phyloP scores from a whole-genome alignment of 352 stramenopile species.

The Globisporangium nodosum region DNA sequence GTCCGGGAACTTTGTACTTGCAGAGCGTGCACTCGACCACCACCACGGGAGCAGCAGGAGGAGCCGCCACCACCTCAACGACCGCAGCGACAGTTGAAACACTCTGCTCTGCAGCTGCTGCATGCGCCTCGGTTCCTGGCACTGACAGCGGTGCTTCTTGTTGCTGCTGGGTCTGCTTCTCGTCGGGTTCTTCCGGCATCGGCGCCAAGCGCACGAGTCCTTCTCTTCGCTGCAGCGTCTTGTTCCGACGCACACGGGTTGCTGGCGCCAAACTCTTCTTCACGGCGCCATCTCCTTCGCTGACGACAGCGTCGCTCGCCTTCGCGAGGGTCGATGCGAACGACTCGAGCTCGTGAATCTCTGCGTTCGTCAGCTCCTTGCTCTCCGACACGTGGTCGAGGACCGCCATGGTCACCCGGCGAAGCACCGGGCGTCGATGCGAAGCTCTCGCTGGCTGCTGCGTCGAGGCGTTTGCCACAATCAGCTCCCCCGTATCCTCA shows the following conservation, averaged over 20 bases:
- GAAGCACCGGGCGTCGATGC: constrained; percentile 11
- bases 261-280: not conserved
- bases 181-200: constrained; percentile 37
- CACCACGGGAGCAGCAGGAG: constrained; percentile 6
- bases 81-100: not conserved
- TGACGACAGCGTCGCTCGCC: not conserved
- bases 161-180: constrained; percentile 2
- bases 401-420: constrained; percentile 44
- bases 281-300: not conserved
- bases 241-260: constrained; percentile 26
- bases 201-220: constrained; percentile 30
- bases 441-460: not conserved
- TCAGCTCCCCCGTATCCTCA: not conserved
- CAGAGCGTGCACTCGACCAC: constrained; percentile 32
- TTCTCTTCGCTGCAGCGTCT: constrained; percentile 38
- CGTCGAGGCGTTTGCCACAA: not conserved
- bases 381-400: constrained; percentile 34
- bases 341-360: constrained; percentile 32
- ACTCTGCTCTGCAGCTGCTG: not conserved
- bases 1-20: not conserved
- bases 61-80: not conserved
- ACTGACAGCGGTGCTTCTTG: not conserved
- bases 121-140: not conserved
- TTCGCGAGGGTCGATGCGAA: constrained; percentile 3
- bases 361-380: constrained; percentile 30